Conservation (phyloP, 345 rosid genomes). For the Bruguiera sexangula region DNA sequence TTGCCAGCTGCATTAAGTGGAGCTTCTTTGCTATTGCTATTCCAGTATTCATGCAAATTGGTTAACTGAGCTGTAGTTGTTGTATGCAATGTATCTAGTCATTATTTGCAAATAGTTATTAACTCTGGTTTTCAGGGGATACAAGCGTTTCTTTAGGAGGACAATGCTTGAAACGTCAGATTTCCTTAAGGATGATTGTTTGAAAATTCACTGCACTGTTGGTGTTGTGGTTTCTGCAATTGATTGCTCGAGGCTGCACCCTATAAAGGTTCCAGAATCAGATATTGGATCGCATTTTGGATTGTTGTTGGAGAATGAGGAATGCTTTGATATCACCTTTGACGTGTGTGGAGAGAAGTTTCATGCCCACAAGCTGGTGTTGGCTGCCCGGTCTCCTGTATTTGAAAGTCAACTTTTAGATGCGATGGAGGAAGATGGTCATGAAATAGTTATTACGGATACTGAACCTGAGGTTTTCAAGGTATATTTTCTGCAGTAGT, state of each 20-base stretch:
- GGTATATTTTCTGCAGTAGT: constrained; percentile 23
- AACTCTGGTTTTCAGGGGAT: constrained; percentile 46
- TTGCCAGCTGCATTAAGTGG: too few species aligned
- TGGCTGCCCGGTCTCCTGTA: constrained; percentile 61
- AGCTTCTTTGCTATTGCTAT: too few species aligned
- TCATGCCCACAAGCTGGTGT: constrained; percentile 59
- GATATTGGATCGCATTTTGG: constrained; percentile 62
- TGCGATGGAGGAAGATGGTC: constrained; percentile 25
- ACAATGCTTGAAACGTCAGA: constrained; percentile 62
- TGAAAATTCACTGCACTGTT: constrained; percentile 64
- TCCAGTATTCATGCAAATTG: neutral
- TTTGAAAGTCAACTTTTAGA: constrained; percentile 48
- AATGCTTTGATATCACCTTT: constrained; percentile 57
- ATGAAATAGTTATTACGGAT: constrained; percentile 45
- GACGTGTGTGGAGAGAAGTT: constrained; percentile 55
- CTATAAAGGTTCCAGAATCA: constrained; percentile 56
- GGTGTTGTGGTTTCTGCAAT: constrained; percentile 59
- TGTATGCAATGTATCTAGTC: neutral
- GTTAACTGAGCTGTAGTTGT: neutral
- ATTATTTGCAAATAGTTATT: neutral
- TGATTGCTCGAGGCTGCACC: constrained; percentile 42
- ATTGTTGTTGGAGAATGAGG: constrained; percentile 50
- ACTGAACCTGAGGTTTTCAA: constrained; percentile 55
- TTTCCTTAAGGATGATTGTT: constrained; percentile 61
- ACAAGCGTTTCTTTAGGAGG: constrained; percentile 70